Evolutionary conservation across 2,329 filamentous ascomycete genomes (phyloP).

Genomic region (Parafenestella ontariensis): DNA sequence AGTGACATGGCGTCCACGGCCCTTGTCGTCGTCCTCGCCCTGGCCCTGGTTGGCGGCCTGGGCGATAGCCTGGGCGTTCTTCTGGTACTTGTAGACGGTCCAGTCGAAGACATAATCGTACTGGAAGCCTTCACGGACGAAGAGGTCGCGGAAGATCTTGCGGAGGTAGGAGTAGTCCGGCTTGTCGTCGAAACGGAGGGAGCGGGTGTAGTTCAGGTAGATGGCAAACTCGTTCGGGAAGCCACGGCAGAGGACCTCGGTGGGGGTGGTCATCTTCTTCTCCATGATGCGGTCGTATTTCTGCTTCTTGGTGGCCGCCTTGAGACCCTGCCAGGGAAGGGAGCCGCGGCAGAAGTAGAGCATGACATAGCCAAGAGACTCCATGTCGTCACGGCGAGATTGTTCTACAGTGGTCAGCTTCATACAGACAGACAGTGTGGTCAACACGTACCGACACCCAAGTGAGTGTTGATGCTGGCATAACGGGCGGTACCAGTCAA

Average conservation of each 20-base stretch:
- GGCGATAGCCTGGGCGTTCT: constrained; percentile 95
- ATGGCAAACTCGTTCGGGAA: constrained; percentile 99
- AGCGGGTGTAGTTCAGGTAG: constrained; percentile 99
- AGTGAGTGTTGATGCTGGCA: constrained; percentile 97
- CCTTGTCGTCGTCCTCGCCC: constrained; percentile 79
- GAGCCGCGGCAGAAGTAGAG: constrained; percentile 99
- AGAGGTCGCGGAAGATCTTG: constrained; percentile 99
- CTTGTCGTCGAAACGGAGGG: constrained; percentile 99
- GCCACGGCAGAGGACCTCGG: constrained; percentile 96
- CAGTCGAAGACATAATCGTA: constrained; percentile 99
- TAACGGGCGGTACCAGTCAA: constrained; percentile 98
- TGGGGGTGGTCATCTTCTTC: constrained; percentile 99
- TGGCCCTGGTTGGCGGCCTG: constrained; percentile 73
- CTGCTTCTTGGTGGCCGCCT: constrained; percentile 99
- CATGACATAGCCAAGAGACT: constrained; percentile 98
- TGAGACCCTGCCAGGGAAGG: constrained; percentile 97
- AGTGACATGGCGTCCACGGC: constrained; percentile 62
- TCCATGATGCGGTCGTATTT: constrained; percentile 99
- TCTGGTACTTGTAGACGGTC: constrained; percentile 99
- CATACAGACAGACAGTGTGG: background rate
- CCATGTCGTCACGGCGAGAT: constrained; percentile 99
- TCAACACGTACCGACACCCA: constrained; percentile 78
- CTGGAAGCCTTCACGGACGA: constrained; percentile 98
- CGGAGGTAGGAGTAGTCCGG: constrained; percentile 99
- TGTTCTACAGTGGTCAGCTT: constrained; percentile 69